These are phyloP conservation scores for Fennellomyces sp. DNA, from an alignment of 371 early-diverging fungal genomes.

Conservation along the genomic window DNA sequence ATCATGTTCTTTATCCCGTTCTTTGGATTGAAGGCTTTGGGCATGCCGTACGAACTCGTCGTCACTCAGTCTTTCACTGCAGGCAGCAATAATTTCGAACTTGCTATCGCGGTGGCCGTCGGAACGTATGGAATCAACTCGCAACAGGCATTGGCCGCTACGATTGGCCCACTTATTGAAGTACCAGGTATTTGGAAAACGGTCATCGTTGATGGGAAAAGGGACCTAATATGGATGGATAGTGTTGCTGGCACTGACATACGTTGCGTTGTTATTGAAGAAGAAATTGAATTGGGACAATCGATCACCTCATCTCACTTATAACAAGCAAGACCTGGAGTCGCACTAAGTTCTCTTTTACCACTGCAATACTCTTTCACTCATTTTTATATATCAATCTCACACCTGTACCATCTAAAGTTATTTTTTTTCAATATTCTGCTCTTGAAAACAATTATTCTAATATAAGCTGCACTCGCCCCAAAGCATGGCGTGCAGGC, in stretches of 20 bases:
- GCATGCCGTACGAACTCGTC: constrained; percentile 50
- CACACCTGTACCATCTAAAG: too few relatives aligned
- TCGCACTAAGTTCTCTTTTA: neutral
- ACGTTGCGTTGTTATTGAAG: constrained; percentile 27
- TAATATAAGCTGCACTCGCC: too few relatives aligned
- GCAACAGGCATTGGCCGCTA: constrained; percentile 68
- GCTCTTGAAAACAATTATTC: too few relatives aligned
- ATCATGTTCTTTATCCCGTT: constrained; percentile 61
- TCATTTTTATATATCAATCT: neutral
- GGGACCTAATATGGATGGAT: neutral
- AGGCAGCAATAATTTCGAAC: constrained; percentile 76
- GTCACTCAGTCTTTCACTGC: constrained; percentile 75
- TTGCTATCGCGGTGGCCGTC: constrained; percentile 78
- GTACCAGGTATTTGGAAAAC: constrained; percentile 64
- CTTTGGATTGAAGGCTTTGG: constrained; percentile 26
- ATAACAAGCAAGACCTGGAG: neutral
- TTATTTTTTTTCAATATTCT: too few relatives aligned
- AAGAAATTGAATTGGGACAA: constrained; percentile 27
- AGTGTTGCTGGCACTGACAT: constrained; percentile 31
- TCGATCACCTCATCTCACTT: neutral
- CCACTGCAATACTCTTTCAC: neutral
- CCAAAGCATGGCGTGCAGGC: neutral
- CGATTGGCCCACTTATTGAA: constrained; percentile 78
- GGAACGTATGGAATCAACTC: constrained; percentile 71
- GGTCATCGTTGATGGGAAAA: neutral